phyloP scores from a whole-genome alignment of 495 filamentous ascomycete genomes.

The Evansstolkia leycettana region DNA sequence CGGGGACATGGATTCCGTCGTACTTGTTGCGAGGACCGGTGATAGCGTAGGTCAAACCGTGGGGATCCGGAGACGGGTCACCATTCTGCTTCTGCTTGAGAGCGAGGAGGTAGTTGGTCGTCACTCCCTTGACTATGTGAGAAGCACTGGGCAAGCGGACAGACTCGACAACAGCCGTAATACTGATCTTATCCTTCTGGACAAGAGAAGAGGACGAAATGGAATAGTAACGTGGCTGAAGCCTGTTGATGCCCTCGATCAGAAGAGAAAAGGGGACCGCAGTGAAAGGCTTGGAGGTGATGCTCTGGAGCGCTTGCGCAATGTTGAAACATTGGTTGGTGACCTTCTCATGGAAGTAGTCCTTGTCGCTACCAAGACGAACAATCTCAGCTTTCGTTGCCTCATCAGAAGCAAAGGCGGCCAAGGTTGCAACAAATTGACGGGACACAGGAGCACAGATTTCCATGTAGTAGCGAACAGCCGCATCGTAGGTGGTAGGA shows the following conservation, averaged over 20 bases:
- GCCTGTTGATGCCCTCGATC: constrained; percentile 86
- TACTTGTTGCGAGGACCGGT: constrained; percentile 92
- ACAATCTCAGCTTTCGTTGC: constrained; percentile 72
- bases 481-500: constrained; percentile 92
- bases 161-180: constrained; percentile 91
- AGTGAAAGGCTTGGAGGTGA: constrained; percentile 63
- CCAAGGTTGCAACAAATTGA: constrained; percentile 80
- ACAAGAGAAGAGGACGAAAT: constrained; percentile 95
- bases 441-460: constrained; percentile 91
- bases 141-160: constrained; percentile 61
- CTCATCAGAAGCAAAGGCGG: constrained; percentile 83
- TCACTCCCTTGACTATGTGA: constrained; percentile 83
- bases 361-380: constrained; percentile 84
- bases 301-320: constrained; percentile 68
- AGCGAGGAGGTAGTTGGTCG: constrained; percentile 93
- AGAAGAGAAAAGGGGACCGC: constrained; percentile 87
- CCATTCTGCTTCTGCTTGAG: constrained; percentile 96
- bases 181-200: constrained; percentile 84
- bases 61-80: constrained; percentile 71
- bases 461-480: constrained; percentile 93
- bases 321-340: constrained; percentile 78
- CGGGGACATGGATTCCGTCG: constrained; percentile 88
- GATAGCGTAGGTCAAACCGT: constrained; percentile 81
- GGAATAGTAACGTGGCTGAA: constrained; percentile 97
- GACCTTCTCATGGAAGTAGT: constrained; percentile 88